A percentile compares a stretch with the other conserved stretches of the same genome.
Conservation (phyloP, 2,329 filamentous ascomycete species). For the Penicillium glabrum region DNA sequence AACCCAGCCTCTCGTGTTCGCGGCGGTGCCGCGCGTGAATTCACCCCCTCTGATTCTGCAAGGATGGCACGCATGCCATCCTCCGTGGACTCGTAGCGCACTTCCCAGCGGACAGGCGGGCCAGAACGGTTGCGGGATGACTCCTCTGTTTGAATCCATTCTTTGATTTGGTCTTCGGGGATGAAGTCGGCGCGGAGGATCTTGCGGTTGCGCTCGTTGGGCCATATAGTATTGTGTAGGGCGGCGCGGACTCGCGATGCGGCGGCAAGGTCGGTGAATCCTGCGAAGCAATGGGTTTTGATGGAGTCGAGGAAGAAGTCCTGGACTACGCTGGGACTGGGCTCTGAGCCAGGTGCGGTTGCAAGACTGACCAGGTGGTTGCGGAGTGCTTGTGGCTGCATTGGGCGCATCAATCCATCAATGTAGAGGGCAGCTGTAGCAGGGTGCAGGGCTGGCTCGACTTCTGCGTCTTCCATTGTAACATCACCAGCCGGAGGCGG, state of each 20-base stretch:
- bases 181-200: constrained; percentile 87
- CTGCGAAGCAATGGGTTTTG: constrained; percentile 81
- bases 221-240: constrained; percentile 80
- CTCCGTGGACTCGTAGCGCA: constrained; percentile 60
- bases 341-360: constrained; percentile 53
- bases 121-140: constrained; percentile 44
- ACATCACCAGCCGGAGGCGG: constrained; percentile 28
- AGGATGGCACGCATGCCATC: constrained; percentile 60
- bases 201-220: constrained; percentile 80
- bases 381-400: constrained; percentile 67
- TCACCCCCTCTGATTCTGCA: constrained; percentile 45
- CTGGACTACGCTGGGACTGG: constrained; percentile 58
- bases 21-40: constrained; percentile 22
- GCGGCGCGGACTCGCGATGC: constrained; percentile 74
- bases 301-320: constrained; percentile 80
- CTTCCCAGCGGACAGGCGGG: constrained; percentile 64
- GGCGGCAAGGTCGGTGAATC: constrained; percentile 66
- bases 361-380: constrained; percentile 70
- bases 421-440: constrained; percentile 83
- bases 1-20: constrained; percentile 28
- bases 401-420: constrained; percentile 82
- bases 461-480: constrained; percentile 37
- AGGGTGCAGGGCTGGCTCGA: constrained; percentile 64
- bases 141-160: constrained; percentile 74
- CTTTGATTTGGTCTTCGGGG: constrained; percentile 68